Evolutionary conservation across 2,329 filamentous ascomycete genomes (phyloP).

Genomic region (Aspergillus melleus): DNA sequence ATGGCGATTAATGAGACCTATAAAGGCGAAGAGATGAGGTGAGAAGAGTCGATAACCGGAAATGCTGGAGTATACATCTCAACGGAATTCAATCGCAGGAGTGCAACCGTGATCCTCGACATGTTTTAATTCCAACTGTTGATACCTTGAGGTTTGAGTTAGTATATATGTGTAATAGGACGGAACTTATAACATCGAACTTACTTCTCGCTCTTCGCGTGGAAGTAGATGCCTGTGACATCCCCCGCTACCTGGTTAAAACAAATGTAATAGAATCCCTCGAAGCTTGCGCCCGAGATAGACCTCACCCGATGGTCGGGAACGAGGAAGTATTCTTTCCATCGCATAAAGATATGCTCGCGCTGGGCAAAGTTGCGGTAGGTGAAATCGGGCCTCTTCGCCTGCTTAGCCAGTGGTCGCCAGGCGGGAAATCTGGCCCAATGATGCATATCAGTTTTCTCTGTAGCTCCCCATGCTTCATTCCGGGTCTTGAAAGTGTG

Average conservation of each 20-base stretch:
- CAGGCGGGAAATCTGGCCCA: conserved; percentile 91
- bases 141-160: conserved; percentile 62
- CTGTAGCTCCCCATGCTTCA: conserved; percentile 84
- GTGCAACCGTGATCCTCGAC: conserved; percentile 82
- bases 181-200: conserved; percentile 36
- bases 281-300: conserved; percentile 92
- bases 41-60: conserved; percentile 1
- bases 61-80: conserved; percentile 33
- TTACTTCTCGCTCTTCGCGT: conserved; percentile 96
- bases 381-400: conserved; percentile 58
- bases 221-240: conserved; percentile 94
- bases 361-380: conserved; percentile 71
- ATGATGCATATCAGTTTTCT: conserved; percentile 88
- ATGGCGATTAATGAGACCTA: neutral
- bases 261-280: conserved; percentile 99
- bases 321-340: conserved; percentile 98
- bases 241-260: conserved; percentile 89
- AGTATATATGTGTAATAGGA: conserved; percentile 12
- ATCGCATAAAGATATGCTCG: conserved; percentile 96
- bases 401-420: conserved; percentile 69
- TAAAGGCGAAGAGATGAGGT: conserved; percentile 1
- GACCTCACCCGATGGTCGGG: conserved; percentile 90
- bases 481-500: conserved; percentile 93
- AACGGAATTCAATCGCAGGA: conserved; percentile 84
- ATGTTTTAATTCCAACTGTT: conserved; percentile 88